A percentile compares a stretch with the other conserved stretches of the same genome.
phyloP scores from a whole-genome alignment of 2,329 filamentous ascomycete genomes.

The Talaromyces sp. region DNA sequence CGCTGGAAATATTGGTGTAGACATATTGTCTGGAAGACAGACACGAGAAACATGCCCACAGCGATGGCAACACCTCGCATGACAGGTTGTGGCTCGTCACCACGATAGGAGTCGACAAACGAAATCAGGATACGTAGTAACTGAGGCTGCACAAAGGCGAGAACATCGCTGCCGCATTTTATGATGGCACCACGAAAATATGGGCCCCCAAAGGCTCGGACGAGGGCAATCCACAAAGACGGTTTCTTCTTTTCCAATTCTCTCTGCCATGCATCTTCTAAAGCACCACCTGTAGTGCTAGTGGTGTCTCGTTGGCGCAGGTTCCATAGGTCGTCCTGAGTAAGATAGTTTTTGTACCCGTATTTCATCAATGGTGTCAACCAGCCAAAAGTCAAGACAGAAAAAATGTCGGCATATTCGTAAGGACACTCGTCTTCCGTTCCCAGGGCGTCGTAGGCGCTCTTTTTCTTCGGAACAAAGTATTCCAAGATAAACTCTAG shows the following conservation, averaged over 20 bases:
- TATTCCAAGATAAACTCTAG: slow-evolving; percentile 76
- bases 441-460: slow-evolving; percentile 61
- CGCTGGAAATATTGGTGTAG: slow-evolving; percentile 98
- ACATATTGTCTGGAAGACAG: slow-evolving; percentile 77
- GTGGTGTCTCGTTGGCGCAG: slow-evolving; percentile 76
- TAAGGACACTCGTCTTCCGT: slow-evolving; percentile 63
- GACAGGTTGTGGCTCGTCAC: slow-evolving; percentile 63
- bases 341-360: slow-evolving; percentile 86
- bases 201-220: slow-evolving; percentile 76
- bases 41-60: slow-evolving; percentile 84
- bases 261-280: slow-evolving; percentile 69
- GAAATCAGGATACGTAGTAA: slow-evolving; percentile 75
- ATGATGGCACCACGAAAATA: slow-evolving; percentile 78
- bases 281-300: slow-evolving; percentile 60
- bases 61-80: slow-evolving; percentile 83
- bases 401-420: slow-evolving; percentile 92
- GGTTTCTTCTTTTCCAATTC: slow-evolving; percentile 70
- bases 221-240: slow-evolving; percentile 80
- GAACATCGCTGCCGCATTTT: slow-evolving; percentile 79
- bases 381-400: slow-evolving; percentile 90
- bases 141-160: slow-evolving; percentile 88
- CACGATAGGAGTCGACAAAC: slow-evolving; percentile 72
- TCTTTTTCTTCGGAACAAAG: slow-evolving; percentile 73
- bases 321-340: slow-evolving; percentile 94
- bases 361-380: slow-evolving; percentile 98